Base-by-base conservation (phyloP, 495 filamentous ascomycete genomes). In the Penicillium odoratum region DNA sequence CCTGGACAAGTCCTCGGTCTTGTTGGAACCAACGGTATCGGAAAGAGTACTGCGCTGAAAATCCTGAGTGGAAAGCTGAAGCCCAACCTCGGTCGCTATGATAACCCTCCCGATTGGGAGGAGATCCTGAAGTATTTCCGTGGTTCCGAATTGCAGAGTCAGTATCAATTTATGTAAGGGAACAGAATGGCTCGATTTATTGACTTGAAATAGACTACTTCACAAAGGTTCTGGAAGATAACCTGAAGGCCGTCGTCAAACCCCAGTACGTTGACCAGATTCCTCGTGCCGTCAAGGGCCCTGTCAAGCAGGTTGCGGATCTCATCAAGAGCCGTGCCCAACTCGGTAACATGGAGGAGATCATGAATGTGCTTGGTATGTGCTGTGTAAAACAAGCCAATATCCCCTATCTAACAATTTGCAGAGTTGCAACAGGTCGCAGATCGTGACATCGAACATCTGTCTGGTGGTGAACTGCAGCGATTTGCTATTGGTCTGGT, bases 231-330 rank as follows among this genome's bases (percentile, higher is more conserved):
- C 81, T 98, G 42, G 94, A 98, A 70, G 94, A 98, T 67, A 83
- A 98, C 61, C 77, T 98, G 52, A 97, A 97, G 81, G 92, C 95
- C 49, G 91, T 98, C 43, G 91, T 96, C 55, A 98, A 98, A 82
- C 94, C 94, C 61, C 95, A 98, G 78, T 98, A 98, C 79, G 94
- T 98, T 55, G 95, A 98, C 62, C 95, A 96, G 73, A 89, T 98
- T 59, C 94, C 94, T 16, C 90, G 89, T 69, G 94, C 95, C 11
- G 89, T 98, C 66, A 89, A 87, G 65, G 85, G 86, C 7, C 68
- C 86, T 15, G 82, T 93, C 62, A 88, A 89, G 76, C 82, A 81
- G 26, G 94, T 98, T 34, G 81, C 85, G 60, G 75, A 79, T 9
- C 81, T 98, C 55, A 84, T 98, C 59, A 83, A 90, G 69, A 79